Evolutionary conservation across 306 rosid species (phyloP).

Genomic region (Vicia sativa): DNA sequence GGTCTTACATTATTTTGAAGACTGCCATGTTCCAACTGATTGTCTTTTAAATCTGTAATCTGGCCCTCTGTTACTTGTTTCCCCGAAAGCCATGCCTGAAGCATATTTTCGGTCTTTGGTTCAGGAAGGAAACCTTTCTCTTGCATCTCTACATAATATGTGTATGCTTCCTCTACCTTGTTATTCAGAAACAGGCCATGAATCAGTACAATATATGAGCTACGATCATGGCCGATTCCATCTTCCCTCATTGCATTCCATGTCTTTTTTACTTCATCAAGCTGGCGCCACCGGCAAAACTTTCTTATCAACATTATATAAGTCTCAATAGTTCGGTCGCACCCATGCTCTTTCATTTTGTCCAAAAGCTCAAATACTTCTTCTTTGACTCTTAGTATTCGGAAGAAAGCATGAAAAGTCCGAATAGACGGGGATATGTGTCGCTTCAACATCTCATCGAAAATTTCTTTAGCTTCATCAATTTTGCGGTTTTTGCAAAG

Average conservation of each 20-base stretch:
- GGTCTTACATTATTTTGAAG: constrained; percentile 38
- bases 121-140: constrained; percentile 74
- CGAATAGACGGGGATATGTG: constrained; percentile 66
- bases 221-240: constrained; percentile 71
- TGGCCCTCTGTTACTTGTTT: constrained; percentile 43
- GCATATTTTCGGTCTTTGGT: constrained; percentile 71
- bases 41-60: constrained; percentile 36
- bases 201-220: constrained; percentile 79
- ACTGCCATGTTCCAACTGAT: constrained; percentile 37
- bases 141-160: constrained; percentile 78
- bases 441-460: constrained; percentile 59
- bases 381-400: constrained; percentile 54
- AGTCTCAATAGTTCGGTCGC: constrained; percentile 71
- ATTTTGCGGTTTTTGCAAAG: constrained; percentile 65
- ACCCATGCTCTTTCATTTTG: constrained; percentile 65
- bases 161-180: constrained; percentile 71
- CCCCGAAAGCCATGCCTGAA: constrained; percentile 77
- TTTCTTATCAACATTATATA: constrained; percentile 87
- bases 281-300: constrained; percentile 81
- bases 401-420: constrained; percentile 85
- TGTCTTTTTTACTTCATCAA: constrained; percentile 66
- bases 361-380: constrained; percentile 68
- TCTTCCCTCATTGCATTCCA: constrained; percentile 73
- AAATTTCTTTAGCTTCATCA: constrained; percentile 61
- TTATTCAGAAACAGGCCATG: constrained; percentile 88